Percentiles rank a stretch among this genome's conserved stretches.
Conservation (phyloP, 75 land plant species). For the Picea glauca region DNA sequence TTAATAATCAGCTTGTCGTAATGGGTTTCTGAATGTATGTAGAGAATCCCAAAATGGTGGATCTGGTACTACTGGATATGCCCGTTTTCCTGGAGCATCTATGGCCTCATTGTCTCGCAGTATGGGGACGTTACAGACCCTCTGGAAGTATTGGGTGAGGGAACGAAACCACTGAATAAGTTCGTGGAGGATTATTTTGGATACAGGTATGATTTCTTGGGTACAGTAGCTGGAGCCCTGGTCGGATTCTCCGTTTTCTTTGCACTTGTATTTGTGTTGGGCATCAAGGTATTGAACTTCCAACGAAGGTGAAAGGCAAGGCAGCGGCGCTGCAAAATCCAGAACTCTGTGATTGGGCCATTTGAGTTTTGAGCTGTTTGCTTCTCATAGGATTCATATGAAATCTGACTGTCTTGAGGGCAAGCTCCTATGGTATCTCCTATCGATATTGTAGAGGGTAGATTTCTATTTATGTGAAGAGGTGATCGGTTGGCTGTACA, state of each 20-base stretch:
- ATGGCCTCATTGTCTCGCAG: conserved; percentile 34
- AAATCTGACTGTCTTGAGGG: too few species aligned
- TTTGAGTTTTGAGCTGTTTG: too few species aligned
- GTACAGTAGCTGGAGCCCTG: conserved; percentile 29
- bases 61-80: conserved; percentile 43
- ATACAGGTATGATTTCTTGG: conserved; percentile 39
- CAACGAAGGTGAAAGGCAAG: conserved; percentile 39
- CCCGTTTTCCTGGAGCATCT: conserved; percentile 32
- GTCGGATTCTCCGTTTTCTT: conserved; percentile 39
- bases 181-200: conserved; percentile 33
- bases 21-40: neutral
- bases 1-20: too few species aligned
- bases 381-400: too few species aligned
- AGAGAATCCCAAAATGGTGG: conserved; percentile 45
- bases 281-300: conserved; percentile 65
- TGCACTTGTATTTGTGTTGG: conserved; percentile 40
- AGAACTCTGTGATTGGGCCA: too few species aligned
- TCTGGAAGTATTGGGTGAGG: neutral
- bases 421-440: too few species aligned
- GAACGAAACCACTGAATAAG: neutral
- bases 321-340: too few species aligned
- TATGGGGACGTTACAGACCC: conserved; percentile 22
- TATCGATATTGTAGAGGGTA: too few species aligned
- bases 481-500: too few species aligned
- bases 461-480: too few species aligned